Evolutionary conservation across 2,329 filamentous ascomycete species (phyloP).

Genomic region (Ramularia collo-cygni): DNA sequence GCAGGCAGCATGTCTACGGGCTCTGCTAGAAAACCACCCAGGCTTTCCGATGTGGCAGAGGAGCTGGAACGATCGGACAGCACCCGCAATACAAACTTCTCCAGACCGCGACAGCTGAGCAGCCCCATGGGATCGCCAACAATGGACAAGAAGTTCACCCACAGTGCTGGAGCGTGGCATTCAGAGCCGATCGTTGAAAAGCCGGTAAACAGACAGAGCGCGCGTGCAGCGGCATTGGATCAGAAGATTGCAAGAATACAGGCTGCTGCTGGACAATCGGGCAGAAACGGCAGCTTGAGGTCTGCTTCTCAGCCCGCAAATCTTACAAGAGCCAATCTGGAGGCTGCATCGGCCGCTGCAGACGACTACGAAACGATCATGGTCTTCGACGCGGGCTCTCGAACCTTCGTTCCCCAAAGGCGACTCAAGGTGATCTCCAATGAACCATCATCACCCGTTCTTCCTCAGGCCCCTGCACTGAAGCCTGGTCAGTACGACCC

Average conservation of each 20-base stretch:
- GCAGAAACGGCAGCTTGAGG: constrained; percentile 9
- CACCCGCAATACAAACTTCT: constrained; percentile 46
- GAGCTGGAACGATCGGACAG: constrained; percentile 38
- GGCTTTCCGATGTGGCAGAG: constrained; percentile 35
- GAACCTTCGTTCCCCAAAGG: constrained; percentile 24
- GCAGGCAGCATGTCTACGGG: constrained; percentile 14
- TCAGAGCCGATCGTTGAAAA: constrained; percentile 52
- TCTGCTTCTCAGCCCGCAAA: constrained; percentile 10
- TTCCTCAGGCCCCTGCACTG: constrained; percentile 9
- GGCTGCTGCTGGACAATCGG: constrained; percentile 16
- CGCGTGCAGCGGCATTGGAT: constrained; percentile 10
- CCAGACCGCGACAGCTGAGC: constrained; percentile 42
- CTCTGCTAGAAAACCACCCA: constrained; percentile 19
- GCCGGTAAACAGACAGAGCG: constrained; percentile 4
- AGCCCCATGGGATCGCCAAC: constrained; percentile 14
- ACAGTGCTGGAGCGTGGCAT: constrained; percentile 46
- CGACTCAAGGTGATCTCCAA: constrained; percentile 12
- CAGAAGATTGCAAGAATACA: constrained; percentile 18
- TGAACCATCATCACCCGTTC: constrained; percentile 10
- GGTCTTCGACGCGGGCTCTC: constrained; percentile 26
- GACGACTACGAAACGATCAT: constrained; percentile 23
- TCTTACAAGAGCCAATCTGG: constrained; percentile 4
- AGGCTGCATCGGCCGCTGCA: constrained; percentile 2
- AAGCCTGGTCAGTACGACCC: constrained; percentile 26
- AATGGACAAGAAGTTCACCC: constrained; percentile 20